Conservation (phyloP, 1,284 basidiomycete genomes). For the Naganishia albida region DNA sequence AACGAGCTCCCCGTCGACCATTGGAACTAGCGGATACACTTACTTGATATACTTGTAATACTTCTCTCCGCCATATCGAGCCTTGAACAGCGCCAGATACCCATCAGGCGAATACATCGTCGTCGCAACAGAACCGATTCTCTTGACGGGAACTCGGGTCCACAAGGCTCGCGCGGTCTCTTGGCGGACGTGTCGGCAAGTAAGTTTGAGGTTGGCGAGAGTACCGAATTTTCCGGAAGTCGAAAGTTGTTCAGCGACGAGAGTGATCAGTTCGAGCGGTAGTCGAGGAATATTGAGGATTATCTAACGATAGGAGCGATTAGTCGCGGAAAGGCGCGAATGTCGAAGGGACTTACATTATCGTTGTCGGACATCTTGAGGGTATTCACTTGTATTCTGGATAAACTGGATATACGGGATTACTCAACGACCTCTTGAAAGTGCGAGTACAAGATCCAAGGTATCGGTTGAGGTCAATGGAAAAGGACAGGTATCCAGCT, state of each 20-base stretch:
- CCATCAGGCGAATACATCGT: not conserved
- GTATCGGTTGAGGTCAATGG: too few species aligned
- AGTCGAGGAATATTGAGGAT: not conserved
- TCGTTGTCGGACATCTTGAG: too few species aligned
- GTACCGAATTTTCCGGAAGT: not conserved
- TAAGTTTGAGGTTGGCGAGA: not conserved
- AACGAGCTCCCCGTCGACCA: not conserved
- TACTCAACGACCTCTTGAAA: too few species aligned
- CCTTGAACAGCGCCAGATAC: not conserved
- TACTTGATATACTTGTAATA: not conserved
- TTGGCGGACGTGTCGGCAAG: not conserved
- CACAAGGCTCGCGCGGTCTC: not conserved
- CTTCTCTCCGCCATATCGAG: not conserved
- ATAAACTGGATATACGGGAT: too few species aligned
- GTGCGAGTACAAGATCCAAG: too few species aligned
- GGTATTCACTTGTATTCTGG: too few species aligned
- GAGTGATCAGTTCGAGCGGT: not conserved
- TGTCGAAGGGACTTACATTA: too few species aligned
- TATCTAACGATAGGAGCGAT: not conserved
- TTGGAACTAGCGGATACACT: not conserved
- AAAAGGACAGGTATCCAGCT: too few species aligned
- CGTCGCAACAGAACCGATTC: not conserved
- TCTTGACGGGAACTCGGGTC: not conserved
- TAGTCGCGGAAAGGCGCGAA: not conserved
- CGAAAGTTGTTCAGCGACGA: not conserved